Evolutionary conservation across 2,329 filamentous ascomycete species (phyloP), one percentile per base, ranked within the genome.

Genomic region (Cladobotryum mycophilum): DNA sequence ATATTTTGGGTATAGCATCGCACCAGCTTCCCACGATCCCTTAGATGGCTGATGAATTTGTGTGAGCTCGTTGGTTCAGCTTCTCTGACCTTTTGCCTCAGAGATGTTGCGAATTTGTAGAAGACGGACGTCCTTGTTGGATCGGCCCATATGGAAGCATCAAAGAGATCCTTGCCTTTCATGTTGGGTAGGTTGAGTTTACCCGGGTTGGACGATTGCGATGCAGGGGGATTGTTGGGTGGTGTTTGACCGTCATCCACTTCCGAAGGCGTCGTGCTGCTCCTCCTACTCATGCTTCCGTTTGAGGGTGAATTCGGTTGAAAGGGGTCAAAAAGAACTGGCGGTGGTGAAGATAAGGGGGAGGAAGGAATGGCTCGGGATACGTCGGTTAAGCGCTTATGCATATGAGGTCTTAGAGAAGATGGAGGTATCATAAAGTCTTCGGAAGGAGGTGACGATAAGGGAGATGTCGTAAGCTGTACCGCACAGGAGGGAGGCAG

Each of bases 1-100:
- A 89, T 88, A 56, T 88, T 89, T 58, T 89, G 85, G 0, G 85
- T 88, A 59, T 89, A 89, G 59, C 84, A 86, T 37, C 85, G 73
- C 33, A 87, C 82, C 5, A 89, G 72, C 55, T 85, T 84, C 3
- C 84, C 82, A 4, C 79, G 76, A 60, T 88, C 82, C 41, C 83
- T 76, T 5, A 89, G 71, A 34, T 82, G 78, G 41, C 79, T 77
- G 57, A 89, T 84, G 61, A 89, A 88, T 49, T 78, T 79, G 66
- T 89, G 85, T 1, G 82, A 85, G 15, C 73, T 71, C 1, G 84
- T 87, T 0, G 84, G 84, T 47, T 76, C 68, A 9, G 85, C 81
- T n/a, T 78, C 75, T 37, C 72, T 75, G 14, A 86, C 79, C 49
- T 81, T 85, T 55, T 85, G 76, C 25, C 85, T 76, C 5, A 88